phyloP scores from a whole-genome alignment of 768 basidiomycete species.

The Suillus lakei region DNA sequence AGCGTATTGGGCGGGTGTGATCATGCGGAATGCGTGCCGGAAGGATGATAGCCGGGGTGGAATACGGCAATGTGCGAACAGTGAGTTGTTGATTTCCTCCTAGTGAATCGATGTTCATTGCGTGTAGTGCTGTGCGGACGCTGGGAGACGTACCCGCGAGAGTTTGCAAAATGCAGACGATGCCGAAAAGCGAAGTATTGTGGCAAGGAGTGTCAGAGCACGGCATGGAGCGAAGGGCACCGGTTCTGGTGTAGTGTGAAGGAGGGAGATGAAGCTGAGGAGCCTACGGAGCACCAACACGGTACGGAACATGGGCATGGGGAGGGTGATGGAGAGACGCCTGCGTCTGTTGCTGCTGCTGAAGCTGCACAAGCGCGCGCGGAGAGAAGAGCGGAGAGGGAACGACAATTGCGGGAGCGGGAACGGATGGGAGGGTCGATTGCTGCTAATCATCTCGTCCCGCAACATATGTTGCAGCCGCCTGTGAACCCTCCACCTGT shows the following conservation, averaged over 20 bases:
- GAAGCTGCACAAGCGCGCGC: constrained; percentile 22
- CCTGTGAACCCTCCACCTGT: constrained; percentile 23
- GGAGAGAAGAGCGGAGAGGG: constrained; percentile 45
- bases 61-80: constrained; percentile 97
- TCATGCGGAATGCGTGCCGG: constrained; percentile 98
- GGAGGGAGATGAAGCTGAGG: constrained; percentile 51
- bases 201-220: constrained; percentile 95
- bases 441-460: constrained; percentile 15
- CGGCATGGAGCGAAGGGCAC: constrained; percentile 96
- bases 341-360: constrained; percentile 11
- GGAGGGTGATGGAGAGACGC: background rate
- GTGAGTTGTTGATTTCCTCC: constrained; percentile 47
- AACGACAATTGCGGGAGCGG: constrained; percentile 33
- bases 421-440: constrained; percentile 20
- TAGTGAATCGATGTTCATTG: background rate
- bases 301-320: background rate
- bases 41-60: constrained; percentile 95
- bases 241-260: constrained; percentile 90
- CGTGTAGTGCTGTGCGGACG: constrained; percentile 85
- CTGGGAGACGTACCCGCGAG: constrained; percentile 91
- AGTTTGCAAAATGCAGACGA: constrained; percentile 95
- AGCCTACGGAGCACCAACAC: constrained; percentile 31
- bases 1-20: constrained; percentile 99
- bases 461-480: constrained; percentile 11
- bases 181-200: constrained; percentile 99